Conservation (phyloP, 768 basidiomycete genomes). For the Hemileccinum impolitum region DNA sequence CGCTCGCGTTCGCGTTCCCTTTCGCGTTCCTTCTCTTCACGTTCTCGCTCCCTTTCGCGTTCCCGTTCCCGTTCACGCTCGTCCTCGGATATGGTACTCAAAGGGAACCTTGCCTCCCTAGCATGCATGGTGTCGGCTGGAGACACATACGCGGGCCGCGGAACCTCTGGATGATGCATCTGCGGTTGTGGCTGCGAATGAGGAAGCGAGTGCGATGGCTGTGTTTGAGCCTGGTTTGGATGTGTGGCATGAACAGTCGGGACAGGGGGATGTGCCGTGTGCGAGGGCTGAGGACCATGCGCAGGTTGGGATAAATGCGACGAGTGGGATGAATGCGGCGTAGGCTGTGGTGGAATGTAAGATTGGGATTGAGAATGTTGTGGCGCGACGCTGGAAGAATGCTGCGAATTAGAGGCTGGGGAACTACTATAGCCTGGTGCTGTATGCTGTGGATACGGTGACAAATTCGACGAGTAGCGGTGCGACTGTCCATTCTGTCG, state of each 20-base stretch:
- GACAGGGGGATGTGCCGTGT: conserved; percentile 11
- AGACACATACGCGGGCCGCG: conserved; percentile 24
- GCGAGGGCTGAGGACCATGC: conserved; percentile 8
- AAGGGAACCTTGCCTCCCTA: conserved; percentile 17
- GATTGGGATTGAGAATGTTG: conserved; percentile 29
- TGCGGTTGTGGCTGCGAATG: conserved; percentile 27
- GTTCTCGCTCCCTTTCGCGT: conserved; percentile 12
- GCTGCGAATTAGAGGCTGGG: conserved; percentile 16
- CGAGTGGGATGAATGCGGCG: conserved; percentile 10
- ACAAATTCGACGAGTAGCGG: conserved; percentile 13
- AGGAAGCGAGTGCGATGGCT: conserved; percentile 26
- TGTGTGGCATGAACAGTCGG: conserved; percentile 16
- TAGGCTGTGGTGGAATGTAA: conserved; percentile 12
- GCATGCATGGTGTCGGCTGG: conserved; percentile 30
- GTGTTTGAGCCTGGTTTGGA: conserved; percentile 18
- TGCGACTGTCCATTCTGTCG: conserved; percentile 19
- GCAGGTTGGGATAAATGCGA: conserved; percentile 14
- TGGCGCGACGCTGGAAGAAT: conserved; percentile 6
- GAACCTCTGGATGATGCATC: conserved; percentile 23
- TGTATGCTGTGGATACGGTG: conserved; percentile 17
- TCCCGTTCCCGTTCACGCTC: conserved; percentile 25
- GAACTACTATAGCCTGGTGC: conserved; percentile 14
- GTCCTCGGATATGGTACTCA: conserved; percentile 9
- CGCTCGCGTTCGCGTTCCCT: conserved; percentile 18
- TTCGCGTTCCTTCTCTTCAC: conserved; percentile 7